Percentiles rank a stretch among this genome's conserved stretches.
Evolutionary conservation across 371 early-diverging fungal genomes (phyloP).

Genomic region (Basidiobolus meristosporus): DNA sequence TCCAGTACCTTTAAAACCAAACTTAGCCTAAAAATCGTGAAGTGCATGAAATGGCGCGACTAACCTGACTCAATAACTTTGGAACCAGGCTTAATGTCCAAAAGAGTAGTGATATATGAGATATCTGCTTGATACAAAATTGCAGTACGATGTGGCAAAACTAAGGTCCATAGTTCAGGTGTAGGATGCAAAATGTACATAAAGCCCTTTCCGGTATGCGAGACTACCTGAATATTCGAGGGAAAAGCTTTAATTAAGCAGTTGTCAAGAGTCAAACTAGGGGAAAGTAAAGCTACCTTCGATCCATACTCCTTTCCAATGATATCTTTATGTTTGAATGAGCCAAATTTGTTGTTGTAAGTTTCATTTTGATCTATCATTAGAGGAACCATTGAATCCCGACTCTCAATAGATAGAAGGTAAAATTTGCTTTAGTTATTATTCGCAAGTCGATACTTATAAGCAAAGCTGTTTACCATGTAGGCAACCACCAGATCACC

Average conservation of each 20-base stretch:
- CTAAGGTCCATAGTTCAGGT: constrained; percentile 87
- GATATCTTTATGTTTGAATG: constrained; percentile 58
- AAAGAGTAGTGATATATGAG: constrained; percentile 55
- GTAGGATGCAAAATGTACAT: constrained; percentile 83
- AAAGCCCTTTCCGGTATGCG: constrained; percentile 55
- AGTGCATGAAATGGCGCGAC: not conserved
- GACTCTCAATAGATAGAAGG: not conserved
- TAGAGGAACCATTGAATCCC: constrained; percentile 4
- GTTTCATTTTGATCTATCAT: constrained; percentile 25
- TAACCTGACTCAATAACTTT: constrained; percentile 77
- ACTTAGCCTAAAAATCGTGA: not conserved
- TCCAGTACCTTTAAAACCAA: constrained; percentile 50
- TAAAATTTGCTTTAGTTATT: not conserved
- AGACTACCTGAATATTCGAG: too few species aligned
- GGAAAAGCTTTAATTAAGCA: constrained; percentile 13
- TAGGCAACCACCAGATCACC: constrained; percentile 39
- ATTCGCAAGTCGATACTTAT: not conserved
- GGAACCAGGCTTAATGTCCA: constrained; percentile 73
- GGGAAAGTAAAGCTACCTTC: constrained; percentile 19
- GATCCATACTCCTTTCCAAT: constrained; percentile 72
- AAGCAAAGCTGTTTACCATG: constrained; percentile 16
- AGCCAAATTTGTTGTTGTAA: constrained; percentile 57
- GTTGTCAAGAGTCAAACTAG: not conserved
- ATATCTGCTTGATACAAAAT: constrained; percentile 89
- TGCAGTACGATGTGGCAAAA: constrained; percentile 88